A percentile compares a stretch with the other conserved stretches of the same genome.
phyloP scores from a whole-genome alignment of 176 grass and related monocot genomes.

The Bothriochloa decipiens region DNA sequence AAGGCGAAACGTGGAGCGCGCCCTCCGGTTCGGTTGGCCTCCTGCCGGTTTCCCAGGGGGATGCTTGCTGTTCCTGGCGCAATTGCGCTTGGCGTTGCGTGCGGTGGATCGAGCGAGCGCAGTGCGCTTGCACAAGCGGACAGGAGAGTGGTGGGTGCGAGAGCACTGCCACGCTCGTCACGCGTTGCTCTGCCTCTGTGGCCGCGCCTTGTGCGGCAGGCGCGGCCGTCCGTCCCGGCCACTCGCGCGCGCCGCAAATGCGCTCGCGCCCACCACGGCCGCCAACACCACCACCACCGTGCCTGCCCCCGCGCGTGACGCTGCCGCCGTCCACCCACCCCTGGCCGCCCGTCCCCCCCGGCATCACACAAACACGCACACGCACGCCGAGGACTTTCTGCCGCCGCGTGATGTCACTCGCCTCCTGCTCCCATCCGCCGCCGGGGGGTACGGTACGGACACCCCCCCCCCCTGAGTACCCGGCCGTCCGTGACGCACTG shows the following conservation, averaged over 20 bases:
- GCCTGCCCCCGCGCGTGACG: neutral
- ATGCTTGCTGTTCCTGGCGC: neutral
- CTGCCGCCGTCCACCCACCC: neutral
- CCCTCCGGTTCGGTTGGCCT: neutral
- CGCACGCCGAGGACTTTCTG: neutral
- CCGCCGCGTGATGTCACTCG: slow-evolving; percentile 11
- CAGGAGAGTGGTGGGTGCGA: neutral
- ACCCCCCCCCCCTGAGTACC: too few relatives aligned
- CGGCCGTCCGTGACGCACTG: slow-evolving; percentile 28
- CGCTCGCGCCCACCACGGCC: neutral
- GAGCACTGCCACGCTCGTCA: neutral
- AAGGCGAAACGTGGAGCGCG: slow-evolving; percentile 19
- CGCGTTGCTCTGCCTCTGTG: too few relatives aligned
- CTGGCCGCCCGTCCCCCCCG: neutral
- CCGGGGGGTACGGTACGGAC: too few relatives aligned
- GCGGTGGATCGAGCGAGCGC: neutral
- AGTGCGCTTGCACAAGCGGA: neutral
- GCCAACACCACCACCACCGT: neutral
- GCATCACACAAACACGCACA: neutral
- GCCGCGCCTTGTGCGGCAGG: neutral
- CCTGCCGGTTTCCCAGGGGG: slow-evolving; percentile 21
- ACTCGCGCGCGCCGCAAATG: slow-evolving; percentile 15
- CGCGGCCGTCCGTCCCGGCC: neutral
- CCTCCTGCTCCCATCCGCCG: neutral
- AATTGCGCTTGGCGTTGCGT: neutral